These are phyloP conservation scores for Epichloe amarillans DNA, from an alignment of 2,329 filamentous ascomycete genomes.

Conservation along the genomic window DNA sequence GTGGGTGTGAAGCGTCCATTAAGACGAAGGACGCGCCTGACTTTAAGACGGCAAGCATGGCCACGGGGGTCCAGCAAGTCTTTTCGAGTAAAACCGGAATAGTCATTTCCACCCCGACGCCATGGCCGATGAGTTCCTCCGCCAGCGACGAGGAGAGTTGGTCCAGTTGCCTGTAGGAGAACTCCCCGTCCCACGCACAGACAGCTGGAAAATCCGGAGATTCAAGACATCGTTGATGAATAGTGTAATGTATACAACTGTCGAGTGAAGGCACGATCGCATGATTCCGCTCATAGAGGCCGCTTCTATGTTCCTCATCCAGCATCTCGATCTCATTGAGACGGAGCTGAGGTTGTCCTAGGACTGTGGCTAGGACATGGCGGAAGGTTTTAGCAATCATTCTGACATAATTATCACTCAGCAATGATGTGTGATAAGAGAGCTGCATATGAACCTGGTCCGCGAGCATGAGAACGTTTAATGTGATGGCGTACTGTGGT, in stretches of 20 bases:
- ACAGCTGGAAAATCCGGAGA: background rate
- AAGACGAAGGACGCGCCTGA: conserved; percentile 10
- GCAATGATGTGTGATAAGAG: background rate
- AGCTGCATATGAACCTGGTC: background rate
- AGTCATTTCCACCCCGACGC: conserved; percentile 1
- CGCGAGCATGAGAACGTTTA: background rate
- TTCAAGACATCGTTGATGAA: background rate
- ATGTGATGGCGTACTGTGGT: background rate
- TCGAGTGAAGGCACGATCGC: background rate
- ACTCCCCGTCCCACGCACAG: background rate
- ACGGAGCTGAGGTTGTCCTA: background rate
- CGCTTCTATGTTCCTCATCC: background rate
- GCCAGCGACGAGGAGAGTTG: background rate
- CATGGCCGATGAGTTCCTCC: background rate
- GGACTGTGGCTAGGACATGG: background rate
- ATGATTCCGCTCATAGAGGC: background rate
- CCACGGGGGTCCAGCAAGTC: conserved; percentile 10
- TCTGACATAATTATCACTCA: background rate
- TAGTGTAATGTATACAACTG: background rate
- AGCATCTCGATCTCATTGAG: background rate
- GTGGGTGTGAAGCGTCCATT: background rate
- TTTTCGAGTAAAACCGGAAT: conserved; percentile 12
- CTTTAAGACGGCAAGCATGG: conserved; percentile 15
- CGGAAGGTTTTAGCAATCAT: background rate
- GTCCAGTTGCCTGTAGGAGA: background rate